Conservation (phyloP, 2,329 filamentous ascomycete species). For the Aureobasidium sp. region DNA sequence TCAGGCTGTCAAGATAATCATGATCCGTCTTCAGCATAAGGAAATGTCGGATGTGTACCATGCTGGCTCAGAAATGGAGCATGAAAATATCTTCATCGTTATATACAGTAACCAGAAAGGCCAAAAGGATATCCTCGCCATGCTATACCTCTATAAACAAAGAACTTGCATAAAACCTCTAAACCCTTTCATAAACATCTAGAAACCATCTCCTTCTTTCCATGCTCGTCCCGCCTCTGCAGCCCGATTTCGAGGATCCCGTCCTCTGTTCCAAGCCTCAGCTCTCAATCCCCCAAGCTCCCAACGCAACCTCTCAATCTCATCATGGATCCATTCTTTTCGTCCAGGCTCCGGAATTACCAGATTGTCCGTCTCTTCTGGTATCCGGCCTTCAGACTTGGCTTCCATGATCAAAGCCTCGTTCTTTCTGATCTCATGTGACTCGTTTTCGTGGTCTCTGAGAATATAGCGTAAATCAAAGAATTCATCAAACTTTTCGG, state of each 20-base stretch:
- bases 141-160: background rate
- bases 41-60: too few relatives aligned
- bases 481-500: slow-evolving; percentile 43
- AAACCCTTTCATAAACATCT: slow-evolving; percentile 18
- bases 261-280: slow-evolving; percentile 45
- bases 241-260: slow-evolving; percentile 46
- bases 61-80: background rate
- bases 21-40: background rate
- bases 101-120: background rate
- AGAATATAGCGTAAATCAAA: slow-evolving; percentile 40
- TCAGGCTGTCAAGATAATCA: background rate
- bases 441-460: slow-evolving; percentile 35
- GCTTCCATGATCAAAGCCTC: slow-evolving; percentile 32
- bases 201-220: slow-evolving; percentile 51
- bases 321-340: slow-evolving; percentile 36
- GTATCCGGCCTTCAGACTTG: slow-evolving; percentile 29
- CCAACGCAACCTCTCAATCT: slow-evolving; percentile 39
- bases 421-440: slow-evolving; percentile 38
- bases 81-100: background rate
- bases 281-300: slow-evolving; percentile 37
- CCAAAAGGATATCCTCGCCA: background rate
- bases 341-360: slow-evolving; percentile 34
- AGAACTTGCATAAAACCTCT: background rate
- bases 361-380: slow-evolving; percentile 27
- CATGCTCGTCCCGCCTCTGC: slow-evolving; percentile 47